Evolutionary conservation across 2,329 filamentous ascomycete genomes (phyloP).

Genomic region (Exophiala bonariae): DNA sequence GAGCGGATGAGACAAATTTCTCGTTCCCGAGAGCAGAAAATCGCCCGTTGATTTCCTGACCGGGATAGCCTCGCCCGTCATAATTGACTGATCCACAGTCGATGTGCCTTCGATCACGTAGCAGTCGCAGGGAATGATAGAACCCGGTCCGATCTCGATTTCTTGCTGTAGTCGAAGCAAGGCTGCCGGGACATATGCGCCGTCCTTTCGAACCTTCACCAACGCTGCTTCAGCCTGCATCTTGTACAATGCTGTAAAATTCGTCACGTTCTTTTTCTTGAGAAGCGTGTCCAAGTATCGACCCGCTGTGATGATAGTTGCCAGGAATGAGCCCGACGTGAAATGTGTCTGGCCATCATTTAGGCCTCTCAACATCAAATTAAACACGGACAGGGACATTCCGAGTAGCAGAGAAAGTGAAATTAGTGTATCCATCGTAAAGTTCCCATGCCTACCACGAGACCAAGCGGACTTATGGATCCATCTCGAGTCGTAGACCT

Average conservation of each 20-base stretch:
- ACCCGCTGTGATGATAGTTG: slow-evolving; percentile 16
- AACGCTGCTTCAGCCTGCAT: slow-evolving; percentile 13
- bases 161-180: slow-evolving; percentile 10
- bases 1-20: slow-evolving; percentile 15
- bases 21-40: slow-evolving; percentile 17
- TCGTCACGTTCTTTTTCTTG: slow-evolving; percentile 12
- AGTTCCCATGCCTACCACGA: not conserved
- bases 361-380: slow-evolving; percentile 10
- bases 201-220: slow-evolving; percentile 10
- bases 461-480: slow-evolving; percentile 18
- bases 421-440: slow-evolving; percentile 19
- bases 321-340: slow-evolving; percentile 15
- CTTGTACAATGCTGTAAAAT: slow-evolving; percentile 9
- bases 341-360: slow-evolving; percentile 13
- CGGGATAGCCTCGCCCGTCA: slow-evolving; percentile 69
- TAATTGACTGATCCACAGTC: slow-evolving; percentile 73
- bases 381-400: slow-evolving; percentile 17
- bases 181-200: slow-evolving; percentile 8
- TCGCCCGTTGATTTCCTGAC: slow-evolving; percentile 54
- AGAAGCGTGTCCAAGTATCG: slow-evolving; percentile 13
- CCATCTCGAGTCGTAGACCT: slow-evolving; percentile 10
- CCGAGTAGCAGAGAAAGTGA: slow-evolving; percentile 15
- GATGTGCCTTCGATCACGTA: slow-evolving; percentile 61
- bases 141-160: slow-evolving; percentile 4
- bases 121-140: slow-evolving; percentile 54